Percentiles rank a stretch among this genome's conserved stretches.
These are phyloP conservation scores for Lichtheimia hyalospora DNA, from an alignment of 371 early-diverging fungal genomes.

Conservation along the genomic window DNA sequence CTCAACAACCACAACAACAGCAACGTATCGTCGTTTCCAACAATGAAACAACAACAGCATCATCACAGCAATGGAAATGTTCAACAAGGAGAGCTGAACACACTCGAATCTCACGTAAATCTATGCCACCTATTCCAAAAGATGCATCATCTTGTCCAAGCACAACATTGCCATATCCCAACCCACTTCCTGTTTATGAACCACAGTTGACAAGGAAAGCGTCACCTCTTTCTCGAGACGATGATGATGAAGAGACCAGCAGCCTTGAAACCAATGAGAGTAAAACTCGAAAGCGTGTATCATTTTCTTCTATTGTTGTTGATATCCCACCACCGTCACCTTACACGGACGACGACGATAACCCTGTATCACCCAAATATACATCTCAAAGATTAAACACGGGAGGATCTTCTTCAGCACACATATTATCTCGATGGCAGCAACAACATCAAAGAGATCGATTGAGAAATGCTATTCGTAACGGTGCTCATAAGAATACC, in stretches of 20 bases:
- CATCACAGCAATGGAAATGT: no score
- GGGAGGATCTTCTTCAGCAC: slow-evolving; percentile 4
- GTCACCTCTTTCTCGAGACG: neutral
- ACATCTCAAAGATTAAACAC: neutral
- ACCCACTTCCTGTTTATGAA: slow-evolving; percentile 8
- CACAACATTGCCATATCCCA: neutral
- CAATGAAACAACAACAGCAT: no score
- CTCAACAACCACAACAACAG: no score
- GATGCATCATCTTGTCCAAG: neutral
- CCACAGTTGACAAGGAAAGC: slow-evolving; percentile 5
- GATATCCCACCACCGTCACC: slow-evolving; percentile 10
- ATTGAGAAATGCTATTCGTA: neutral
- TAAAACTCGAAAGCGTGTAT: slow-evolving; percentile 3
- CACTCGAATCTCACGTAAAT: no score
- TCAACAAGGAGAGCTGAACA: no score
- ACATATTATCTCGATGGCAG: slow-evolving; percentile 11
- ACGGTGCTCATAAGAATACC: neutral
- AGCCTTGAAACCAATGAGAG: neutral
- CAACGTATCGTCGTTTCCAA: no score
- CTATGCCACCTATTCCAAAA: slow-evolving; percentile 3
- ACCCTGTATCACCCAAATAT: no score
- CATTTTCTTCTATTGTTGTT: slow-evolving; percentile 7
- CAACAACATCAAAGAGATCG: slow-evolving; percentile 8
- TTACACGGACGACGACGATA: slow-evolving; percentile 1
- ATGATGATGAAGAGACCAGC: neutral